Percentiles rank a stretch among this genome's conserved stretches.
Conservation (phyloP, 495 filamentous ascomycete species). For the Peziza echinospora region DNA sequence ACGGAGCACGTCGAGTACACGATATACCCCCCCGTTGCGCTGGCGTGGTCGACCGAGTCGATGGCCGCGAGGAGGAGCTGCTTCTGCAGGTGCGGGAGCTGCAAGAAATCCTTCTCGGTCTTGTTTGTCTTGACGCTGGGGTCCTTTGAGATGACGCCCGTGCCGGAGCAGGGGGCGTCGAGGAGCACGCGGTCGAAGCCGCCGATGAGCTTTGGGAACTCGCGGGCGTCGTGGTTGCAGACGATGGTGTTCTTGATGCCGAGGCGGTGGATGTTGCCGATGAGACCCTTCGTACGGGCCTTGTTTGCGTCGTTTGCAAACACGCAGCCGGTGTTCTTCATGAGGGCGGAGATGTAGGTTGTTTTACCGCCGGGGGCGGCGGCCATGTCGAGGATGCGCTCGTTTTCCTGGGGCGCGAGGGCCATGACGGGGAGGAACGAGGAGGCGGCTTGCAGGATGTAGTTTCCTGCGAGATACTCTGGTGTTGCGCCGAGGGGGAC, state of each 20-base stretch:
- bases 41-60: constrained; percentile 70
- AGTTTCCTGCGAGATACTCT: constrained; percentile 90
- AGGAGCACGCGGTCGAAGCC: constrained; percentile 75
- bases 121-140: constrained; percentile 92
- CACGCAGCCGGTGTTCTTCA: constrained; percentile 93
- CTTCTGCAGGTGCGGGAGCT: constrained; percentile 79
- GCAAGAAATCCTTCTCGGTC: constrained; percentile 76
- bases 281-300: constrained; percentile 77
- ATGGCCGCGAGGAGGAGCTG: constrained; percentile 84
- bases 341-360: constrained; percentile 84
- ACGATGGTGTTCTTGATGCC: constrained; percentile 85
- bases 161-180: constrained; percentile 64
- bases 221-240: constrained; percentile 78
- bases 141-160: constrained; percentile 88
- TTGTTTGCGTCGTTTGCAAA: constrained; percentile 96
- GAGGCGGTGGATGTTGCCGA: constrained; percentile 92
- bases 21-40: constrained; percentile 76
- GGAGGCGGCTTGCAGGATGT: constrained; percentile 90
- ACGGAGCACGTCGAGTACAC: constrained; percentile 89
- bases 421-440: constrained; percentile 98
- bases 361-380: constrained; percentile 93
- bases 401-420: constrained; percentile 75
- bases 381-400: constrained; percentile 88
- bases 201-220: constrained; percentile 83
- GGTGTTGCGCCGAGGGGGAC: constrained; percentile 95